Conservation (phyloP, 2,329 filamentous ascomycete genomes). For the Diaporthe velutina region DNA sequence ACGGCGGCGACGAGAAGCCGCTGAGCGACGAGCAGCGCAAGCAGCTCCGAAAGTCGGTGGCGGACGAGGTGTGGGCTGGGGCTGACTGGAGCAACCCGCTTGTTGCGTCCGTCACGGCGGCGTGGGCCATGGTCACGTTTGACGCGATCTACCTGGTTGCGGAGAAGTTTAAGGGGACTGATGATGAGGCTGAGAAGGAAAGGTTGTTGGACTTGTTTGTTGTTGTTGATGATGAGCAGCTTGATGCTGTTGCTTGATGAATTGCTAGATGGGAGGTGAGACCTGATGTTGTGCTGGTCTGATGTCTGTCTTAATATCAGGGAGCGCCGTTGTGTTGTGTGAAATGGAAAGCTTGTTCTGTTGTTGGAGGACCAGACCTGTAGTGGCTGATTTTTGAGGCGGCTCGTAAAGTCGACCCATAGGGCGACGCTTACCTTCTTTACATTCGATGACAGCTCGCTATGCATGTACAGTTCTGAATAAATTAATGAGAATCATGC, state of each 20-base stretch:
- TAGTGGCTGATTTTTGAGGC: too few relatives aligned
- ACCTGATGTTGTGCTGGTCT: not conserved
- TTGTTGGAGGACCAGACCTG: not conserved
- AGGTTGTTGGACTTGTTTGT: not conserved
- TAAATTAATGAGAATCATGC: not conserved
- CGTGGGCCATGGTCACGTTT: conserved; percentile 16
- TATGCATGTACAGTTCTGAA: not conserved
- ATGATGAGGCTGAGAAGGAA: not conserved
- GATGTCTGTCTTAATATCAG: too few relatives aligned
- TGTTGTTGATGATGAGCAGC: conserved; percentile 2
- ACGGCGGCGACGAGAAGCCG: not conserved
- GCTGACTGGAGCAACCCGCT: conserved; percentile 23
- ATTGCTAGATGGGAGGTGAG: not conserved
- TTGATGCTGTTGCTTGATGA: not conserved
- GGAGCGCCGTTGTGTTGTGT: too few relatives aligned
- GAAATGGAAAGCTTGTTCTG: not conserved
- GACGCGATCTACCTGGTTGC: not conserved
- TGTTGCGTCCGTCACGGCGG: not conserved
- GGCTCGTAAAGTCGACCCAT: not conserved
- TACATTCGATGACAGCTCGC: not conserved
- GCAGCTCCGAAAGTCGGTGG: not conserved
- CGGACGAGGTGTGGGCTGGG: not conserved
- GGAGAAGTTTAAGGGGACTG: not conserved
- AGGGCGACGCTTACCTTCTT: not conserved
- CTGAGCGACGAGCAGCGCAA: not conserved